Evolutionary conservation across 352 stramenopile species (phyloP).

Genomic region (Globisporangium ultimum): DNA sequence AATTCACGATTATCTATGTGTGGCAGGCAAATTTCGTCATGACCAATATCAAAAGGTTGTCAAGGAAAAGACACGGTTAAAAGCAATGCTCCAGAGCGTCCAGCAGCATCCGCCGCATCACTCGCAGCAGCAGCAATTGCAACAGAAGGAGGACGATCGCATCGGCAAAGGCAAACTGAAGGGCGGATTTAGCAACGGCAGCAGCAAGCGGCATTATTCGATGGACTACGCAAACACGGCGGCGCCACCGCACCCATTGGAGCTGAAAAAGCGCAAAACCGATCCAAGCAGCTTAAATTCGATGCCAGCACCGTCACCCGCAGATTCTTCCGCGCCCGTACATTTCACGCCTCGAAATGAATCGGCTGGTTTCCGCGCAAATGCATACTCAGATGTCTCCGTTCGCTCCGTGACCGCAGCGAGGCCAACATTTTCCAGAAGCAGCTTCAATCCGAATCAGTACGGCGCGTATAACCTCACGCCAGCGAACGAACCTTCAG

Average conservation of each 20-base stretch:
- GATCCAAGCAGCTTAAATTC: conserved; percentile 15
- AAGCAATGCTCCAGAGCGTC: conserved; percentile 53
- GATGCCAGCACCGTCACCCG: conserved; percentile 9
- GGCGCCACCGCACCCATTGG: conserved; percentile 22
- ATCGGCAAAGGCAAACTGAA: conserved; percentile 29
- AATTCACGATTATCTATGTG: neutral
- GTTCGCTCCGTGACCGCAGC: conserved; percentile 35
- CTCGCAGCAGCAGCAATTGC: neutral
- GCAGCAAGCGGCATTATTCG: conserved; percentile 25
- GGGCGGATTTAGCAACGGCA: conserved; percentile 17
- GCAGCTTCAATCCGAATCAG: conserved; percentile 64
- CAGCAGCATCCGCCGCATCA: conserved; percentile 13
- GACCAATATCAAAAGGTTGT: conserved; percentile 84
- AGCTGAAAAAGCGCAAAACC: conserved; percentile 63
- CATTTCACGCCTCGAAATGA: conserved; percentile 30
- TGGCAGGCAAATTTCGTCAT: conserved; percentile 56
- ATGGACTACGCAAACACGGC: conserved; percentile 15
- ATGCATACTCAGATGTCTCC: conserved; percentile 64
- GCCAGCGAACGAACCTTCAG: conserved; percentile 33
- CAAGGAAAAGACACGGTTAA: conserved; percentile 71
- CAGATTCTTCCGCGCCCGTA: neutral
- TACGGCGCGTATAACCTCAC: conserved; percentile 63
- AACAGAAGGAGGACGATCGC: conserved; percentile 12
- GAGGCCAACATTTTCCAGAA: conserved; percentile 43
- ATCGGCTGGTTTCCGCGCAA: conserved; percentile 36